phyloP scores from a whole-genome alignment of 2,329 filamentous ascomycete species.

The Aspergillus chevalieri region DNA sequence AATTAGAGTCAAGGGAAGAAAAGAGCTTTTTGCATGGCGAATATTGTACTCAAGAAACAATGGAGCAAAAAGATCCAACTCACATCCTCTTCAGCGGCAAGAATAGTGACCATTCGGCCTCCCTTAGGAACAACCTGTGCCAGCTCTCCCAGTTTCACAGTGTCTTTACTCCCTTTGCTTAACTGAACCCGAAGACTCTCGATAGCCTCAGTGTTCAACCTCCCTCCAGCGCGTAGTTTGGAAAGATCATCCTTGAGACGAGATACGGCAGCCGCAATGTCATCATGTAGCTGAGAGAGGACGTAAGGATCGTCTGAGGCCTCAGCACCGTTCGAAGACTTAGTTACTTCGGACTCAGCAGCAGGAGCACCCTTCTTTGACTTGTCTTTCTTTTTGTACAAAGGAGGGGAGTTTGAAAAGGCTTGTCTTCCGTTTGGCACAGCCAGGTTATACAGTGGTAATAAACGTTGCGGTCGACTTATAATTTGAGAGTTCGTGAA shows the following conservation, averaged over 20 bases:
- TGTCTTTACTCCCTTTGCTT: slow-evolving; percentile 47
- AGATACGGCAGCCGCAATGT: slow-evolving; percentile 51
- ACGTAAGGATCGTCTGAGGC: slow-evolving; percentile 53
- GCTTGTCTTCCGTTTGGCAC: slow-evolving; percentile 3
- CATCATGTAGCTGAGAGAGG: slow-evolving; percentile 51
- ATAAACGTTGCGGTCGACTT: slow-evolving; percentile 1
- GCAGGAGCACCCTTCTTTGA: slow-evolving; percentile 40
- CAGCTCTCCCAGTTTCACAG: slow-evolving; percentile 53
- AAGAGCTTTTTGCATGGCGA: neutral
- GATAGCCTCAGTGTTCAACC: slow-evolving; percentile 57
- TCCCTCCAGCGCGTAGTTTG: slow-evolving; percentile 56
- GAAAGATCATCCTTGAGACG: slow-evolving; percentile 56
- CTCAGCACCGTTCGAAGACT: slow-evolving; percentile 25
- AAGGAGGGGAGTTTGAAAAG: slow-evolving; percentile 39
- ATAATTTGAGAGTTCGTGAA: neutral
- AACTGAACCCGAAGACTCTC: slow-evolving; percentile 57
- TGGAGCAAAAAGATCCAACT: slow-evolving; percentile 17
- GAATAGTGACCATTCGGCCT: slow-evolving; percentile 54
- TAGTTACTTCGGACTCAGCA: slow-evolving; percentile 18
- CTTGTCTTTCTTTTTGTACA: slow-evolving; percentile 51
- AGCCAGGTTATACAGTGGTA: neutral
- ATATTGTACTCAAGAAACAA: neutral
- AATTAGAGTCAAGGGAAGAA: neutral
- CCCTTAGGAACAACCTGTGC: slow-evolving; percentile 63
- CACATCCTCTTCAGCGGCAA: slow-evolving; percentile 60